A percentile compares a stretch with the other conserved stretches of the same genome.
phyloP scores from a whole-genome alignment of 495 filamentous ascomycete species.

The Parathielavia hyrcaniae region DNA sequence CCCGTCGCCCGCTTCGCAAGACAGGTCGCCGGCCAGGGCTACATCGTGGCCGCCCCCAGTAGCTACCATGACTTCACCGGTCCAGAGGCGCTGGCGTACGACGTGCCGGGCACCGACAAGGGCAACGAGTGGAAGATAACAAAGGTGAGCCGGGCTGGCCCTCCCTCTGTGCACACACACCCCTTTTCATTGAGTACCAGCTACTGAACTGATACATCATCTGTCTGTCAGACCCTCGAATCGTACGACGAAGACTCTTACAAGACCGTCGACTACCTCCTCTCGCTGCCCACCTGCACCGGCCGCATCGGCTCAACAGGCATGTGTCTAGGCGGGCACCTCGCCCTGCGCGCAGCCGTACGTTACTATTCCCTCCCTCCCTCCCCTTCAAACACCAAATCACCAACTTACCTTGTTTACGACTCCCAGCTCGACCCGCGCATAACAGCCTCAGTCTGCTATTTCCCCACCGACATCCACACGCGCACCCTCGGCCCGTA shows the following conservation, averaged over 20 bases:
- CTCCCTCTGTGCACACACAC: background rate
- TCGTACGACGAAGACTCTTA: constrained; percentile 86
- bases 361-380: background rate
- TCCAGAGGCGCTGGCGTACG: constrained; percentile 77
- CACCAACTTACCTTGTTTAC: constrained; percentile 7
- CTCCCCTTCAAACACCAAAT: background rate
- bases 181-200: background rate
- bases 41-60: constrained; percentile 84
- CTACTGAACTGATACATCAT: background rate
- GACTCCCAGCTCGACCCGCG: constrained; percentile 56
- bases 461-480: constrained; percentile 93
- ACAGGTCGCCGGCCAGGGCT: constrained; percentile 88
- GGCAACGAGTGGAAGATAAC: constrained; percentile 81
- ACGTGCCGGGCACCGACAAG: constrained; percentile 77
- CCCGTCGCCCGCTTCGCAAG: constrained; percentile 86
- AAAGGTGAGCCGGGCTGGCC: constrained; percentile 46
- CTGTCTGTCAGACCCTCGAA: constrained; percentile 67
- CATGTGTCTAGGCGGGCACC: constrained; percentile 93
- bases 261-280: constrained; percentile 65
- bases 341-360: constrained; percentile 73
- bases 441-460: constrained; percentile 71
- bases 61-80: constrained; percentile 91
- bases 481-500: constrained; percentile 60
- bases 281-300: constrained; percentile 72
- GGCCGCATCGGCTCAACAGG: constrained; percentile 81